These are phyloP conservation scores for Paracoccidioides lutzii DNA, from an alignment of 2,329 filamentous ascomycete species.

Conservation along the genomic window DNA sequence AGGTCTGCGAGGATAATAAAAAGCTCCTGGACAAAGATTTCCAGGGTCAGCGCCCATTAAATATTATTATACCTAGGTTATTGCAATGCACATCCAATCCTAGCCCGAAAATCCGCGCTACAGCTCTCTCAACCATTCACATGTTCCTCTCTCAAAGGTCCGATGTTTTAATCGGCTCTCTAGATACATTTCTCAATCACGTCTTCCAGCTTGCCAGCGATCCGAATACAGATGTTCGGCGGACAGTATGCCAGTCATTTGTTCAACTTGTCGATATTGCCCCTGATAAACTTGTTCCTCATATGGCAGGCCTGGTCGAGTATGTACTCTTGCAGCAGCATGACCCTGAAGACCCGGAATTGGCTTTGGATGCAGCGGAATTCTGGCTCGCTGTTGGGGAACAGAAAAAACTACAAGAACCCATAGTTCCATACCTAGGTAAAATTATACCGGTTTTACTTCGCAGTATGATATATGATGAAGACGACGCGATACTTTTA, in stretches of 20 bases:
- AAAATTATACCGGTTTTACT: conserved; percentile 85
- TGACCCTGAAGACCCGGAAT: conserved; percentile 65
- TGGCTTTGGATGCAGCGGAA: conserved; percentile 88
- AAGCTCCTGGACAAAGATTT: conserved; percentile 77
- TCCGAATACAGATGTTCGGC: conserved; percentile 64
- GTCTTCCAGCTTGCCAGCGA: conserved; percentile 75
- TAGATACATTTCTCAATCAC: conserved; percentile 69
- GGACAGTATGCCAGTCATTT: conserved; percentile 87
- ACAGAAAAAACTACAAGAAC: conserved; percentile 64
- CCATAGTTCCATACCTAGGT: conserved; percentile 61
- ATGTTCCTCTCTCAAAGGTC: conserved; percentile 80
- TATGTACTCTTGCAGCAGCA: conserved; percentile 88
- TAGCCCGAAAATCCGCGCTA: conserved; percentile 62
- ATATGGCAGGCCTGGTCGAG: conserved; percentile 76
- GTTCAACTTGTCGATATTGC: conserved; percentile 82
- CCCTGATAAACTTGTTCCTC: conserved; percentile 78
- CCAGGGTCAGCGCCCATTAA: conserved; percentile 74
- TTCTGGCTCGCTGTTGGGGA: conserved; percentile 95
- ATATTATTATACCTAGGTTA: conserved; percentile 79
- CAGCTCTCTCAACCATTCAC: conserved; percentile 76
- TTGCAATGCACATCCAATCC: conserved; percentile 71
- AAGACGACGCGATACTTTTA: conserved; percentile 78
- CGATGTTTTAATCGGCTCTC: conserved; percentile 63
- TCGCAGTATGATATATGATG: conserved; percentile 90
- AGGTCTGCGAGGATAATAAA: conserved; percentile 94